phyloP scores from a whole-genome alignment of 106 monocot genomes.

The Gastrodia elata region DNA sequence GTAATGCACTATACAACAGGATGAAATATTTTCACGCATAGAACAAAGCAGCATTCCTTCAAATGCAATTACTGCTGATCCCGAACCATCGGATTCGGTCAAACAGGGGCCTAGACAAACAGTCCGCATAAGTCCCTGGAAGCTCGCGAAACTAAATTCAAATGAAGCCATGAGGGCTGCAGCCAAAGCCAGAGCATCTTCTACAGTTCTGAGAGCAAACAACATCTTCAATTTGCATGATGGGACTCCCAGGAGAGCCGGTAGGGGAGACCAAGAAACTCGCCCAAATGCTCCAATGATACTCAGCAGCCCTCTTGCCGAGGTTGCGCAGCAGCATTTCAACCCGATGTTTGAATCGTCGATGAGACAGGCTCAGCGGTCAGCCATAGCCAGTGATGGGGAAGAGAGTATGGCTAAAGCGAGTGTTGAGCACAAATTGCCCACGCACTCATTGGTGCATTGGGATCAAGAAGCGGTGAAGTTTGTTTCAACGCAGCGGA shows the following conservation, averaged over 20 bases:
- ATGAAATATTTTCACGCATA: slow-evolving; percentile 20
- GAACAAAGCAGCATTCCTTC: slow-evolving; percentile 39
- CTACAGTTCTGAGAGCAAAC: slow-evolving; percentile 46
- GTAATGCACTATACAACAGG: slow-evolving; percentile 17
- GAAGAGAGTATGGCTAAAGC: slow-evolving; percentile 5
- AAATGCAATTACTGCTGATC: slow-evolving; percentile 42
- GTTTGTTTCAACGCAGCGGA: slow-evolving; percentile 27
- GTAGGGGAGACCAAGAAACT: too few species aligned
- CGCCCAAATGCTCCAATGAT: slow-evolving; percentile 10
- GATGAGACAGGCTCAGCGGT: slow-evolving; percentile 30
- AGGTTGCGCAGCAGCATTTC: slow-evolving; percentile 18
- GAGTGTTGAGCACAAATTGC: background rate
- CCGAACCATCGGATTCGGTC: slow-evolving; percentile 11
- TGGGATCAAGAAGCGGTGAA: slow-evolving; percentile 45
- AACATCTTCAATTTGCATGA: slow-evolving; percentile 19
- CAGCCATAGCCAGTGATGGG: slow-evolving; percentile 15
- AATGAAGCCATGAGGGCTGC: slow-evolving; percentile 51
- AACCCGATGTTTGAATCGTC: slow-evolving; percentile 54
- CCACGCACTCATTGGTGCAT: slow-evolving; percentile 19
- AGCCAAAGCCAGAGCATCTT: slow-evolving; percentile 60
- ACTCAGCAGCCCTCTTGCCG: slow-evolving; percentile 23
- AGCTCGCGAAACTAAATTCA: slow-evolving; percentile 48
- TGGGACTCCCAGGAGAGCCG: slow-evolving; percentile 9
- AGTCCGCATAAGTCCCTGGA: slow-evolving; percentile 57
- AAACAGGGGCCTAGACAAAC: slow-evolving; percentile 26